Base-by-base conservation (phyloP, 202 grass and related monocot genomes). In the Setaria italica region DNA sequence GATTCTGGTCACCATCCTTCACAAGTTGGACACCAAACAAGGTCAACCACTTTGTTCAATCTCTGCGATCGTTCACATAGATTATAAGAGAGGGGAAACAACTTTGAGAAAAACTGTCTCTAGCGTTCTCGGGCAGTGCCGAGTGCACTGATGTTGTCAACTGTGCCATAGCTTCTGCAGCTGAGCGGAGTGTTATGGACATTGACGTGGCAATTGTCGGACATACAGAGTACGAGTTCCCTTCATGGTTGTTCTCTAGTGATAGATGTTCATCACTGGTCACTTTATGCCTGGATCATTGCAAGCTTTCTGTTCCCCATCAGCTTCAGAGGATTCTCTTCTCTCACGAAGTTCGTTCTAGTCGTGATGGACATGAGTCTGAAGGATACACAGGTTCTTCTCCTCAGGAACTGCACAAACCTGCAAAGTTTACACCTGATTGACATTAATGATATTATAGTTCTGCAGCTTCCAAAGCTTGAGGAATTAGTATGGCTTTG, bases 1-100 rank as follows among this genome's bases (percentile, higher is more conserved):
- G 66, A 80, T 80, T 45, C 17, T 80, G 17, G 77, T 66, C 16
- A 50, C 43, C 77, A 66, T 79, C 45, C 77, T 79, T 66, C 25
- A 66, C 15, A 79, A 66, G 77, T 49, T 79, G 29, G 77, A 50
- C 66, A 13, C 47, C 62, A 80, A 53, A 65, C 34, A 79, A 32
- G 45, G 25, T 12, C 1, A 14, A 65, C 15, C 59, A 49, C 60
- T 79, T 50, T 34, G 9, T 49, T 65, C 42, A 79, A 16, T 79
- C 59, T 17, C 11, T 78, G 57, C 14, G 4, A 48, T 79, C 14
- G 43, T 50, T 79, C 4, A 1, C 43, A 34, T 5, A 37, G 9
- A 43, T 79, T 48, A 25, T 25, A 47, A 78, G n/a, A 78, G 41
- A 62, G 53, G 53, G 53, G 41, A 33, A 8, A 62, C 3, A 3